Percentiles rank a stretch among this genome's conserved stretches.
Evolutionary conservation across 2,329 filamentous ascomycete genomes (phyloP).

Genomic region (Rutstroemia sp.): DNA sequence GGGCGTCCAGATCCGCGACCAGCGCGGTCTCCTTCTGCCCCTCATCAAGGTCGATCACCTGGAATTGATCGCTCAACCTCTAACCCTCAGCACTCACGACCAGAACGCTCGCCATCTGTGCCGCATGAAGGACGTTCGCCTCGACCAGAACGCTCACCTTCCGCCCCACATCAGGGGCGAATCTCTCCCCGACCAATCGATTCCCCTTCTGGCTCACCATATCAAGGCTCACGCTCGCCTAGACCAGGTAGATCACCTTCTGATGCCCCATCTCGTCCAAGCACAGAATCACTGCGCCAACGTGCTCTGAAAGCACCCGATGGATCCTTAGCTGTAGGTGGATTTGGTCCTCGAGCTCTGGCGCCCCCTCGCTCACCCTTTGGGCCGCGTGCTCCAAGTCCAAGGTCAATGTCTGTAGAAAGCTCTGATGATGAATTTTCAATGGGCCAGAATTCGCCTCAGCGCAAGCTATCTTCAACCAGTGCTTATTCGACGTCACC

Average conservation of each 20-base stretch:
- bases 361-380: slow-evolving; percentile 39
- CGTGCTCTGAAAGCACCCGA: slow-evolving; percentile 20
- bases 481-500: slow-evolving; percentile 57
- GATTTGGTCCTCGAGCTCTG: slow-evolving; percentile 35
- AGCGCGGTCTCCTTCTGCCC: slow-evolving; percentile 4
- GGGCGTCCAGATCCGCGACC: background rate
- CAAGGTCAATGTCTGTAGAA: slow-evolving; percentile 54
- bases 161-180: background rate
- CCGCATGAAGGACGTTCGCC: background rate
- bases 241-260: slow-evolving; percentile 10
- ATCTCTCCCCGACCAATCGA: background rate
- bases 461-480: slow-evolving; percentile 72
- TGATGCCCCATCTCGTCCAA: slow-evolving; percentile 19
- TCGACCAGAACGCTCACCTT: slow-evolving; percentile 5
- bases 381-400: slow-evolving; percentile 44
- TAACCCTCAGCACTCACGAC: background rate
- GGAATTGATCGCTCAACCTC: background rate
- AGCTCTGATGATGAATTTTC: slow-evolving; percentile 63
- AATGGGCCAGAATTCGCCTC: slow-evolving; percentile 48
- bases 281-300: slow-evolving; percentile 25
- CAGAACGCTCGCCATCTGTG: background rate
- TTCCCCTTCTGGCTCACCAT: slow-evolving; percentile 8
- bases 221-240: background rate
- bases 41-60: background rate
- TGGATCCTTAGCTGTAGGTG: slow-evolving; percentile 14